These are phyloP conservation scores for Geotrichum australiense DNA, from an alignment of 1,139 yeast species.

Conservation along the genomic window DNA sequence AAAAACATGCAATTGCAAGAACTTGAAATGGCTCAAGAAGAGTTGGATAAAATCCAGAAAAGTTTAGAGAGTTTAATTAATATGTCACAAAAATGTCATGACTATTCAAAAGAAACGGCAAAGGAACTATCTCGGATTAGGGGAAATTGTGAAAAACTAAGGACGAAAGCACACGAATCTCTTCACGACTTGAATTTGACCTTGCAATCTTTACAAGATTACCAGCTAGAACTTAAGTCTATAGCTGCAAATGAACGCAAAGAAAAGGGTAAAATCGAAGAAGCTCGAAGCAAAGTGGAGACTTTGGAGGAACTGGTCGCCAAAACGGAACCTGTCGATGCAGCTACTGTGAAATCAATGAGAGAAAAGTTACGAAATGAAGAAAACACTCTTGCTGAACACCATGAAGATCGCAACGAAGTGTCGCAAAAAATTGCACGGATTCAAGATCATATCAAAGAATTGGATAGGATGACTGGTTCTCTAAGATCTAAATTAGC, in stretches of 20 bases:
- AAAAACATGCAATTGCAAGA: constrained; percentile 17
- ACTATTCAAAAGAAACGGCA: neutral
- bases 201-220: neutral
- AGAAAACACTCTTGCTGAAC: constrained; percentile 20
- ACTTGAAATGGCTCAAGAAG: constrained; percentile 18
- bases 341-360: neutral
- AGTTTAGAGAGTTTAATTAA: neutral
- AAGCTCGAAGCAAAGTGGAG: neutral
- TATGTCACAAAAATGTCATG: constrained; percentile 3
- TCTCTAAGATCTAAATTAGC: constrained; percentile 3
- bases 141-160: no score
- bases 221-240: neutral
- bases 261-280: neutral
- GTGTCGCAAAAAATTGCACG: constrained; percentile 40
- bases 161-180: no score
- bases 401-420: constrained; percentile 40
- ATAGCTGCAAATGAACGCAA: neutral
- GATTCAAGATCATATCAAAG: constrained; percentile 28
- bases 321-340: neutral
- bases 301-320: neutral
- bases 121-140: no score
- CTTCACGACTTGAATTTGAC: neutral
- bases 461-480: constrained; percentile 10
- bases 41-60: constrained; percentile 21
- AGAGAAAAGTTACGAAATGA: neutral